Percentiles rank a stretch among this genome's conserved stretches.
These are phyloP conservation scores for Tolypocladium pustulatum DNA, from an alignment of 2,329 filamentous ascomycete genomes.

Conservation along the genomic window DNA sequence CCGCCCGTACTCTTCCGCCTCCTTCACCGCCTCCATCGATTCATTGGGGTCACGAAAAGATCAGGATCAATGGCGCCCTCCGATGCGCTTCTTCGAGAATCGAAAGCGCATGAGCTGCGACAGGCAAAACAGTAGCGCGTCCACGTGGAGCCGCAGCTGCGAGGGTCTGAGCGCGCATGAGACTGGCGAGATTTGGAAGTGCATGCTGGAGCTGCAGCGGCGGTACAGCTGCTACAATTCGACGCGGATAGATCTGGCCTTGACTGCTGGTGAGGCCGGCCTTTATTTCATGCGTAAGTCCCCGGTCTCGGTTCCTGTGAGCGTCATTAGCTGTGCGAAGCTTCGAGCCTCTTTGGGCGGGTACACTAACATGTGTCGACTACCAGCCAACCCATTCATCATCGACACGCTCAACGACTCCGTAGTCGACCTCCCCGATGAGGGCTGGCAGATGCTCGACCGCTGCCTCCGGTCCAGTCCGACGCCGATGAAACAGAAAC, in stretches of 20 bases:
- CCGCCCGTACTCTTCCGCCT: constrained; percentile 1
- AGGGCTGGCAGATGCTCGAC: constrained; percentile 24
- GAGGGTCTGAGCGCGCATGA: constrained; percentile 24
- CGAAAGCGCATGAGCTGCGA: constrained; percentile 8
- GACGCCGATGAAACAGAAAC: constrained; percentile 4
- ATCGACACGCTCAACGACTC: constrained; percentile 29
- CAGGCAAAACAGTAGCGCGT: constrained; percentile 4
- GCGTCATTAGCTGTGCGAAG: background rate
- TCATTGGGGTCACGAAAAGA: constrained; percentile 1
- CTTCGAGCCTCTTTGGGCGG: background rate
- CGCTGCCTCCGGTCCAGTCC: constrained; percentile 12
- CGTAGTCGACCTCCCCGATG: constrained; percentile 23
- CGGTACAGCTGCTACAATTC: constrained; percentile 39
- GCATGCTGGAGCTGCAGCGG: constrained; percentile 37
- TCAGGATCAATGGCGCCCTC: background rate
- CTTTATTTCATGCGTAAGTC: constrained; percentile 30
- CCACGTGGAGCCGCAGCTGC: constrained; percentile 17
- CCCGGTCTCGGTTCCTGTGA: background rate
- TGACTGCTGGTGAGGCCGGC: constrained; percentile 28
- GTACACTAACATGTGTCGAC: background rate
- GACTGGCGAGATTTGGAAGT: constrained; percentile 32
- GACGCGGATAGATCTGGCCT: constrained; percentile 34
- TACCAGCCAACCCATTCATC: constrained; percentile 26
- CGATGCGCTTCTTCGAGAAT: background rate
- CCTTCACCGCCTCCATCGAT: constrained; percentile 1